phyloP scores from a whole-genome alignment of 2,329 filamentous ascomycete genomes.

The Cladosporium halotolerans region DNA sequence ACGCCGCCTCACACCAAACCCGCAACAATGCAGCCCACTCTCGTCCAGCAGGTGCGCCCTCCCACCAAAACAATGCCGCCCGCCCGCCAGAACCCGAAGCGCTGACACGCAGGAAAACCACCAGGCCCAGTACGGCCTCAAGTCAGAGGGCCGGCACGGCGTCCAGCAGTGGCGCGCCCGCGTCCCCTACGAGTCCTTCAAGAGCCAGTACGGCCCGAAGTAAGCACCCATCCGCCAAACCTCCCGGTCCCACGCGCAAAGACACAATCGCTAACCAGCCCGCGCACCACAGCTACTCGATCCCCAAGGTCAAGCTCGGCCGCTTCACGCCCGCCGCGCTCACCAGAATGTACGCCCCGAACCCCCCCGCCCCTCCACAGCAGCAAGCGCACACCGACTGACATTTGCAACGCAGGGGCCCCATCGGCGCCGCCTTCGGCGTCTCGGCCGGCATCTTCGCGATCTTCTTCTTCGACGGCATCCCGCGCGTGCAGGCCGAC shows the following conservation, averaged over 20 bases:
- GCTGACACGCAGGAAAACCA: background rate
- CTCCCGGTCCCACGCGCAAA: conserved; percentile 22
- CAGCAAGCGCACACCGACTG: background rate
- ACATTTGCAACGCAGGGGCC: conserved; percentile 2
- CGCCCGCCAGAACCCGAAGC: background rate
- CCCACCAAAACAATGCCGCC: background rate
- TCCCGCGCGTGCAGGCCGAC: conserved; percentile 51
- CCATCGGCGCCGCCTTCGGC: conserved; percentile 50
- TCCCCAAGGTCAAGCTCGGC: conserved; percentile 11
- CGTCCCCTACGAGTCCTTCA: conserved; percentile 44
- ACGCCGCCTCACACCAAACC: background rate
- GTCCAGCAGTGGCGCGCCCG: conserved; percentile 31
- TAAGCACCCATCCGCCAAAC: conserved; percentile 37
- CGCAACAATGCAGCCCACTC: conserved; percentile 26
- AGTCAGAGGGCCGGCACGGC: conserved; percentile 20
- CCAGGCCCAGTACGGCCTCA: conserved; percentile 22
- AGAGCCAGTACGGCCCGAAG: conserved; percentile 54
- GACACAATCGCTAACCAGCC: background rate
- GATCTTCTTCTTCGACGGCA: conserved; percentile 59
- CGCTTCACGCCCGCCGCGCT: conserved; percentile 3
- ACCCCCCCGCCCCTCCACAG: background rate
- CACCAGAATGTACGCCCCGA: conserved; percentile 6
- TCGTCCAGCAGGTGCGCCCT: conserved; percentile 21
- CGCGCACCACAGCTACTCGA: conserved; percentile 2
- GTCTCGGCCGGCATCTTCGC: conserved; percentile 53